These are phyloP conservation scores for Verticillium longisporum DNA, from an alignment of 2,329 filamentous ascomycete genomes.

Conservation along the genomic window DNA sequence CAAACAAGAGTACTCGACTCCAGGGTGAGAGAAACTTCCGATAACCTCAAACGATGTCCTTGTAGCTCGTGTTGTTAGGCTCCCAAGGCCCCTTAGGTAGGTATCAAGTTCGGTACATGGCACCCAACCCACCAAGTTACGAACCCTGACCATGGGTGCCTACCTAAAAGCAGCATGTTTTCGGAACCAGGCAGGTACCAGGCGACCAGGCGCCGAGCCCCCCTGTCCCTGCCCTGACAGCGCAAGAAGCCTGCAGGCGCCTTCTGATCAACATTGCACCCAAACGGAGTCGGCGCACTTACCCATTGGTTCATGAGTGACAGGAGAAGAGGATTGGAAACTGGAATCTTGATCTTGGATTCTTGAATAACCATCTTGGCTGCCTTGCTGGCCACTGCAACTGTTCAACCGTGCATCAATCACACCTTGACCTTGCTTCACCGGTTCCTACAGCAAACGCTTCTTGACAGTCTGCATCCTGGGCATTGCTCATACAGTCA, in stretches of 20 bases:
- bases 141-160: too few species aligned
- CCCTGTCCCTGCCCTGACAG: not conserved
- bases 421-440: not conserved
- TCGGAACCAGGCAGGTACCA: not conserved
- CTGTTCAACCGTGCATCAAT: not conserved
- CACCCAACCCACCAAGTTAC: too few species aligned
- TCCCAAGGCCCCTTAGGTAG: too few species aligned
- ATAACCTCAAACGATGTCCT: too few species aligned
- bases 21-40: too few species aligned
- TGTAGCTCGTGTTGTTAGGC: too few species aligned
- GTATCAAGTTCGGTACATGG: too few species aligned
- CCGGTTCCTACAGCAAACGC: not conserved
- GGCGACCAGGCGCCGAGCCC: not conserved
- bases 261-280: not conserved
- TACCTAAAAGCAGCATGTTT: too few species aligned
- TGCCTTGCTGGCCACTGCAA: not conserved
- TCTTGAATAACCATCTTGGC: not conserved
- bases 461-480: not conserved
- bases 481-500: not conserved
- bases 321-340: not conserved
- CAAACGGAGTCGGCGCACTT: not conserved
- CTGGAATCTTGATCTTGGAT: not conserved
- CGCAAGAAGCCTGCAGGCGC: not conserved
- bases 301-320: not conserved
- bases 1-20: too few species aligned